These are phyloP conservation scores for Hypsizygus marmoreus DNA, from an alignment of 768 basidiomycete species.

Conservation along the genomic window DNA sequence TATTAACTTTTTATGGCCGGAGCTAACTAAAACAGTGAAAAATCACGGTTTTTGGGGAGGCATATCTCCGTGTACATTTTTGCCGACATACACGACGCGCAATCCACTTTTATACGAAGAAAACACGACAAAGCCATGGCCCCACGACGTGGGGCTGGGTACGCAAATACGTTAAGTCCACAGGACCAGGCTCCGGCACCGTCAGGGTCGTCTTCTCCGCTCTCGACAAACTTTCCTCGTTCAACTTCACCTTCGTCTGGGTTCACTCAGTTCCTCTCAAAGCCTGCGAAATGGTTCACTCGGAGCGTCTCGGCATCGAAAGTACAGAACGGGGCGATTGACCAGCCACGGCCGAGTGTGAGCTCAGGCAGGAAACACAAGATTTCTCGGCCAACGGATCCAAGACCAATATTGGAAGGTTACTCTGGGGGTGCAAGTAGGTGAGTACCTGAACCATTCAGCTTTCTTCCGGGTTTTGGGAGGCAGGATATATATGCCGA, in stretches of 20 bases:
- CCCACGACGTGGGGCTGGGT: constrained; percentile 47
- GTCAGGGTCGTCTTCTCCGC: constrained; percentile 31
- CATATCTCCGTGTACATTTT: constrained; percentile 4
- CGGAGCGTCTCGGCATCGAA: constrained; percentile 59
- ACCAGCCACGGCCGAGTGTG: constrained; percentile 51
- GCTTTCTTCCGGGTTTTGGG: constrained; percentile 2
- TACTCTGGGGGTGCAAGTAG: constrained; percentile 50
- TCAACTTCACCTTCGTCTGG: constrained; percentile 67
- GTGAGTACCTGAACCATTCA: constrained; percentile 40
- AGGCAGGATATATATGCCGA: not conserved
- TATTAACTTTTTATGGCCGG: not conserved
- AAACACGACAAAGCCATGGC: constrained; percentile 38
- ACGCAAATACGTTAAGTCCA: constrained; percentile 41
- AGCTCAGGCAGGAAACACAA: constrained; percentile 62
- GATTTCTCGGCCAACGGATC: constrained; percentile 85
- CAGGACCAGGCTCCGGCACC: constrained; percentile 29
- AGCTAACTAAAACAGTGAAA: constrained; percentile 9
- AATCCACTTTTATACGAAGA: not conserved
- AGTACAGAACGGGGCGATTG: constrained; percentile 31
- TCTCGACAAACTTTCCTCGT: constrained; percentile 47
- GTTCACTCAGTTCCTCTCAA: constrained; percentile 65
- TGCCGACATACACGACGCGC: constrained; percentile 7
- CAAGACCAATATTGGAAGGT: constrained; percentile 69
- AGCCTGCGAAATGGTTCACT: constrained; percentile 73
- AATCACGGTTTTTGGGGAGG: constrained; percentile 5